These are phyloP conservation scores for Luvunga scandens DNA, from an alignment of 345 rosid species.

Conservation along the genomic window DNA sequence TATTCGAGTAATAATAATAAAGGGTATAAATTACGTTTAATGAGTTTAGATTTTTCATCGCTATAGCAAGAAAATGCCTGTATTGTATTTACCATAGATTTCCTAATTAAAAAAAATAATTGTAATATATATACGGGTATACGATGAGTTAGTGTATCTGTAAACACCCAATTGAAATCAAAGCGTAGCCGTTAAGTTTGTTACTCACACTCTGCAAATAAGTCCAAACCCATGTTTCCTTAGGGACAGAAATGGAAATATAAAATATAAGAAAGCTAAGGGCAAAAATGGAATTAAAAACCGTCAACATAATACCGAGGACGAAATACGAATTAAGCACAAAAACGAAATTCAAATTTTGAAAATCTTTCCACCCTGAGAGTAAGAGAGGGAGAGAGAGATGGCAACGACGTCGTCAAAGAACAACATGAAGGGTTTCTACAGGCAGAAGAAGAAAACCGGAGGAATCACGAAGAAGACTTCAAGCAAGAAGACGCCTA, in stretches of 20 bases:
- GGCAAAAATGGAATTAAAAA: neutral
- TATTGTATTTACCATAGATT: no score
- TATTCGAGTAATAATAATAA: no score
- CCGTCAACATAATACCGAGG: no score
- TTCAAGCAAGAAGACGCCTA: conserved; percentile 30
- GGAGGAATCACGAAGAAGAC: conserved; percentile 38
- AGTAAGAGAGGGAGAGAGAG: conserved; percentile 27
- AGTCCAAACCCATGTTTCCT: neutral
- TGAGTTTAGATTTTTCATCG: no score
- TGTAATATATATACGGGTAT: no score
- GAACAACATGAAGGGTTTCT: conserved; percentile 57
- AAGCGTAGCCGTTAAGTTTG: neutral
- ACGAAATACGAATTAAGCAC: neutral
- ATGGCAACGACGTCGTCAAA: conserved; percentile 50
- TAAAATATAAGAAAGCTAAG: neutral
- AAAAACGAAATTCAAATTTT: conserved; percentile 29
- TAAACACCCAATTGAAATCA: no score
- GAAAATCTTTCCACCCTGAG: conserved; percentile 5
- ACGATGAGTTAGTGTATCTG: no score
- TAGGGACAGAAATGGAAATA: neutral
- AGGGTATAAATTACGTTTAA: no score
- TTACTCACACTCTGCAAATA: neutral
- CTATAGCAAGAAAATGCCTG: no score
- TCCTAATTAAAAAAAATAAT: no score
- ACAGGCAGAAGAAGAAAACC: conserved; percentile 51